Conservation (phyloP, 179 eudicot species). For the Gypsophila paniculata region DNA sequence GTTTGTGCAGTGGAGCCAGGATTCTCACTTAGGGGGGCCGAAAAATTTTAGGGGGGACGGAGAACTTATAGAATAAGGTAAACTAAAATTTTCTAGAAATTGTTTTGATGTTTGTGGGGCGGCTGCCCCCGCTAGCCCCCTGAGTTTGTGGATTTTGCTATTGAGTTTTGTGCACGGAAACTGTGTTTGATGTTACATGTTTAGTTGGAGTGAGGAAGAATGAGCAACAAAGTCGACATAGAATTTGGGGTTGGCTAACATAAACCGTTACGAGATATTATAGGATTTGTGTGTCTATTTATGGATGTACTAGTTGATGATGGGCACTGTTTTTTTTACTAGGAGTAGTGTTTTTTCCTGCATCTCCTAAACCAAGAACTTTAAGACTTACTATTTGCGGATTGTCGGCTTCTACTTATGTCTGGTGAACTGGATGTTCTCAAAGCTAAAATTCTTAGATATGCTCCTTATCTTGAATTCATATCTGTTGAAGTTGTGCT, state of each 20-base stretch:
- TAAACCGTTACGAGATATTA: background rate
- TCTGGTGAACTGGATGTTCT: background rate
- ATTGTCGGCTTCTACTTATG: background rate
- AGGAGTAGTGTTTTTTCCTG: background rate
- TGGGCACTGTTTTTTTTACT: background rate
- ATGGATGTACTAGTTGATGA: background rate
- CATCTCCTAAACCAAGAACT: background rate
- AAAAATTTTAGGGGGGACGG: no score
- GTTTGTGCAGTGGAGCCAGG: no score
- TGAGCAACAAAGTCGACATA: no score
- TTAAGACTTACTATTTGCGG: background rate
- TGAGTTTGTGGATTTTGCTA: conserved; percentile 12
- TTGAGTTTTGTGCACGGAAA: background rate
- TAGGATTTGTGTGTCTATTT: background rate
- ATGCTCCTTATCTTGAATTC: background rate
- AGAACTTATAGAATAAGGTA: no score
- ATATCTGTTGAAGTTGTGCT: background rate
- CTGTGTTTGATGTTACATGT: no score
- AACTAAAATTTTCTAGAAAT: no score
- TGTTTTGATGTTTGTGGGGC: no score
- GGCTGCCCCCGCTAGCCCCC: no score
- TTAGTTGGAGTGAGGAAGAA: background rate
- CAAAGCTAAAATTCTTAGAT: background rate
- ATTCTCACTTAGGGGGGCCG: no score
- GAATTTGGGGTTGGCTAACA: background rate